phyloP scores from a whole-genome alignment of 352 stramenopile species.

The Globisporangium sylvaticum region DNA sequence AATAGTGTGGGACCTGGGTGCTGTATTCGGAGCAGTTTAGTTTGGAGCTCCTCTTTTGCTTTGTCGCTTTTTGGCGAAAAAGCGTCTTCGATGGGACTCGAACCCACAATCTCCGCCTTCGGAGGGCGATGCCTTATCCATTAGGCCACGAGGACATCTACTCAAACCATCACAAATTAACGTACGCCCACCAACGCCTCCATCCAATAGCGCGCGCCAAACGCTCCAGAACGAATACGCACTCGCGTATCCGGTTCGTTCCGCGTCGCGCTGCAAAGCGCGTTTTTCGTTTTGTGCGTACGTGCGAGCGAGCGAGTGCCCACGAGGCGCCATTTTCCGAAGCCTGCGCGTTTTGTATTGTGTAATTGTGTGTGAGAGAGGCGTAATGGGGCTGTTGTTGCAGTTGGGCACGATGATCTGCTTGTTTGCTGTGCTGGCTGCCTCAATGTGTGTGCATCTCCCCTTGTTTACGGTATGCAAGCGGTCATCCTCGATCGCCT shows the following conservation, averaged over 20 bases:
- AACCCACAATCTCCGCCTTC: slow-evolving; percentile 23
- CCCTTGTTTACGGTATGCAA: neutral
- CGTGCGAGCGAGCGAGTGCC: neutral
- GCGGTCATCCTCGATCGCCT: neutral
- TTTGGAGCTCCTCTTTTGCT: neutral
- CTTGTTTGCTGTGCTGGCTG: neutral
- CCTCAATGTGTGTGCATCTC: neutral
- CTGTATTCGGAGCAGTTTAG: neutral
- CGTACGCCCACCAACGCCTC: neutral
- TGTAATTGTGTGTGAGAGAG: neutral
- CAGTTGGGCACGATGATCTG: neutral
- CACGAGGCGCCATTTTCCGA: neutral
- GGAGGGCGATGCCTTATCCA: slow-evolving; percentile 21
- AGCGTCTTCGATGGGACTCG: slow-evolving; percentile 20
- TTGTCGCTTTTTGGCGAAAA: neutral
- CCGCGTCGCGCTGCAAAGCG: neutral
- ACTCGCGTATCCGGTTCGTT: neutral
- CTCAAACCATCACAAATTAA: neutral
- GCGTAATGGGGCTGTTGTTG: neutral
- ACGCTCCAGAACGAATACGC: neutral
- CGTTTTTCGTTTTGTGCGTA: neutral
- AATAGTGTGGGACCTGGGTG: neutral
- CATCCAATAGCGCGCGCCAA: neutral
- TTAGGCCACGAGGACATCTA: slow-evolving; percentile 15
- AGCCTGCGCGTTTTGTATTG: neutral